Evolutionary conservation across 345 rosid genomes (phyloP), one percentile per base, ranked within the genome.

Genomic region (Lepidium aucheri): DNA sequence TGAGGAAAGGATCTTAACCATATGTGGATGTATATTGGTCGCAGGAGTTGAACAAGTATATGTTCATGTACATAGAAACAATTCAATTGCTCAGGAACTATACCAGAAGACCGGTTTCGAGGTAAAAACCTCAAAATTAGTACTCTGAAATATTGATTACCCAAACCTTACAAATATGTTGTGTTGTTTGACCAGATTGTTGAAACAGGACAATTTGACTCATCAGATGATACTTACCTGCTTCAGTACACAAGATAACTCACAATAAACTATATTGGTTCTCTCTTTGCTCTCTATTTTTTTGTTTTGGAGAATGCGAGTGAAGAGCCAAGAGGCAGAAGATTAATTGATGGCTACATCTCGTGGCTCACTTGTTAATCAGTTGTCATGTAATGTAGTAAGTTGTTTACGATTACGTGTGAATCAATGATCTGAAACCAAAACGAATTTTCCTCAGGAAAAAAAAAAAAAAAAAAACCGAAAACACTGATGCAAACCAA

Each of bases 41-140:
- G 74, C 82, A 86, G 95, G 90, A 67, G 80, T 86, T 56, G 86
- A 71, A 72, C 58, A 67, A 41, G 81, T 87, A 22, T 89, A 83
- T 53, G 86, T 87, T 49, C 97, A 89, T 78, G 98, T 92, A 54
- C 78, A 79, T 63, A 83, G 79, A 78, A 63, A 76, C 76, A 92
- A 92, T 68, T 45, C 30, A 43, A 77, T 80, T 58, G 98, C 97
- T 10, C 86, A 80, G 53, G 67, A 83, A 26, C 77, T 89, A 65
- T 92, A 89, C 26, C 33, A 77, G 33, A 84, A 84, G 78, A 77
- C 82, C 50, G 91, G 88, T 35, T 92, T 92, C 54, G 52, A 89
- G 97, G 98, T 89, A 84, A 69, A 16, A 42, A 30, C 18, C 22
- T 60, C 40, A 17, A 17, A 63, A 44, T 16, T 53, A 63, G 16